Evolutionary conservation across 1,139 yeast genomes (phyloP).

Genomic region (Yamadazyma triangularis): DNA sequence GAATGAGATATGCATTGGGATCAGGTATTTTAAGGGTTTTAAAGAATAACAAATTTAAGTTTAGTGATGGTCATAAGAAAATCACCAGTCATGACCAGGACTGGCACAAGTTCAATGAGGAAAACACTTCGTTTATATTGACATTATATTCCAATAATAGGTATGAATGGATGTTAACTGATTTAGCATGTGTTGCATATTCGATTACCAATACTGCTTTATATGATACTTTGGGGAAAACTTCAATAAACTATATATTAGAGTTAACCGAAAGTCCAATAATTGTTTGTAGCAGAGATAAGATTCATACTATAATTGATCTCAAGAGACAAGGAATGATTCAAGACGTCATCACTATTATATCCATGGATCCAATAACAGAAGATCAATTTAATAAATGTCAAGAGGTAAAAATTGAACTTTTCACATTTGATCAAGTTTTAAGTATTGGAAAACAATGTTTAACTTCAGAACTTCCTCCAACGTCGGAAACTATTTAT

Average conservation of each 20-base stretch:
- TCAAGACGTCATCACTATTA: slow-evolving; percentile 16
- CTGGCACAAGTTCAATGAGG: slow-evolving; percentile 16
- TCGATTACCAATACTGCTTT: slow-evolving; percentile 33
- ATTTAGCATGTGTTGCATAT: slow-evolving; percentile 28
- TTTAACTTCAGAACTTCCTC: slow-evolving; percentile 42
- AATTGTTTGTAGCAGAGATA: slow-evolving; percentile 26
- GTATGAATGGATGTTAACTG: slow-evolving; percentile 33
- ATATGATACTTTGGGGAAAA: slow-evolving; percentile 31
- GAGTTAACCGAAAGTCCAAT: slow-evolving; percentile 26
- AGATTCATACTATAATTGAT: slow-evolving; percentile 18
- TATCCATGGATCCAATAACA: slow-evolving; percentile 29
- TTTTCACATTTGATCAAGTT: slow-evolving; percentile 46
- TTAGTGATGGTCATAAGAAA: slow-evolving; percentile 11
- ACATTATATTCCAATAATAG: slow-evolving; percentile 29
- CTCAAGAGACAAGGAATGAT: slow-evolving; percentile 19
- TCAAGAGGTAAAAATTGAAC: slow-evolving; percentile 18
- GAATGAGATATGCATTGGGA: slow-evolving; percentile 20
- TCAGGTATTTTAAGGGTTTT: slow-evolving; percentile 26
- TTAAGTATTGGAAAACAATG: slow-evolving; percentile 44
- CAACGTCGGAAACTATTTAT: slow-evolving; percentile 47
- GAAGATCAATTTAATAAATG: slow-evolving; percentile 10
- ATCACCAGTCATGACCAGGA: slow-evolving; percentile 18
- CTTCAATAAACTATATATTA: slow-evolving; percentile 24
- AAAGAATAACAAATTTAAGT: slow-evolving; percentile 19
- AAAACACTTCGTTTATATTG: slow-evolving; percentile 22